Evolutionary conservation across 202 grass and related monocot genomes (phyloP), one percentile per base, ranked within the genome.

Genomic region (Zizania palustris): DNA sequence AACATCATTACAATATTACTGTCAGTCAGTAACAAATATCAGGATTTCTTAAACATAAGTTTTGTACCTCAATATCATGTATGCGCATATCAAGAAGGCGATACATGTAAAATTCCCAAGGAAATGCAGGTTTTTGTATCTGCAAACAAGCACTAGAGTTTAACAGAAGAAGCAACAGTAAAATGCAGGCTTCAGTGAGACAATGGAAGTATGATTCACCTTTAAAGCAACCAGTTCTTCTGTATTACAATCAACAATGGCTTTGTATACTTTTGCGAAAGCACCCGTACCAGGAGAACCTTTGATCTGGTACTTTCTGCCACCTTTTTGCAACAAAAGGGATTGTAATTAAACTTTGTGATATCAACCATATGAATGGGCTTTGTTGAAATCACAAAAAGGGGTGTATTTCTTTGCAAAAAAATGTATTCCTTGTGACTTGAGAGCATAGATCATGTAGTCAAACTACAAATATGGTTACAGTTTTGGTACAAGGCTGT

Each of bases 71-170:
- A 73, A 67, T 35, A 72, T 86, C 83, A 82, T 87, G 78, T 85
- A 99, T 85, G 44, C 51, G 85, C 73, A 42, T 66, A 87, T 99
- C 96, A 87, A 99, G 89, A 79, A 90, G 91, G 40, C 92, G 89
- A 85, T 99, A 99, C 72, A 99, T 95, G 81, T 95, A 95, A 79
- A 95, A 99, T 71, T 98, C 96, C 91, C 89, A 98, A 19, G 89
- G 75, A 74, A 83, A 98, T 58, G 89, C 69, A 60, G 96, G 96
- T 18, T 81, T 90, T 60, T 95, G 91, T 85, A 95, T 86, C 89
- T 98, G 87, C 79, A 93, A 72, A 75, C 45, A 59, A 86, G 14
- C 42, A 71, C 22, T 53, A 75, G 18, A 6, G 48, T 77, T 82
- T 69, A 80, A 66, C 19, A 85, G 19, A 10, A 12, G 48, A 83